Base-by-base conservation (phyloP, 169 alveolate genomes). In the Plasmodium fragile region DNA sequence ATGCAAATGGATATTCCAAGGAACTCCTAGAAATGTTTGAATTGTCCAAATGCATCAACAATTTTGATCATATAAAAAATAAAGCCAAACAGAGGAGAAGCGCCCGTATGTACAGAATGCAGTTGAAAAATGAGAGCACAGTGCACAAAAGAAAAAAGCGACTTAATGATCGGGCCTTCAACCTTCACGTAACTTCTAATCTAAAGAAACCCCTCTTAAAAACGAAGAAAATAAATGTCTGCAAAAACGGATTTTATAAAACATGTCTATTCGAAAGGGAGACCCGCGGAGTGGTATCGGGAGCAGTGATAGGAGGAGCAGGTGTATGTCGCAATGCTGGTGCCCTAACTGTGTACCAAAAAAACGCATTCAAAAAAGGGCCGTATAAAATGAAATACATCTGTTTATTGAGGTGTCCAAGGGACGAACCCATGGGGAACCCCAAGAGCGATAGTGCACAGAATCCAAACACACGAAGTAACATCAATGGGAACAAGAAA, bases 21-120 rank as follows among this genome's bases (percentile, higher is more conserved):
- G 82, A 87, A 11, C 69, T 59, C 6, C 10, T 75, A 75, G 93
- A 87, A 77, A 30, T 59, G 45, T 53, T 87, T 72, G 43, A 87
- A 6, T 59, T 87, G 45, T 87, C 89, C 30, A 59, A 59, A 87
- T 41, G 18, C 69, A 53, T 53, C 25, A 77, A 36, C 43, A 32
- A 49, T 87, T 87, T 87, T 78, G 82, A 87, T 78, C 81, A 39
- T n/a, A 39, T 41, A 22, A 75, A 59, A 59, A 87, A 87, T 79
- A 78, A 77, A 22, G 32, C 49, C 22, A 87, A 87, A 72, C 55
- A 87, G 36, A 87, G 81, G 36, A 87, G 93, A 41, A 59, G 49
- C 32, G 32, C 70, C 25, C 82, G 69, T 16, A 49, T 87, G n/a
- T 59, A 77, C 28, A 87, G 71, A 41, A 59, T 55, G 72, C 55